These are phyloP conservation scores for Edaphochlamys debaryana DNA, from an alignment of 139 green algal genomes.

Conservation along the genomic window DNA sequence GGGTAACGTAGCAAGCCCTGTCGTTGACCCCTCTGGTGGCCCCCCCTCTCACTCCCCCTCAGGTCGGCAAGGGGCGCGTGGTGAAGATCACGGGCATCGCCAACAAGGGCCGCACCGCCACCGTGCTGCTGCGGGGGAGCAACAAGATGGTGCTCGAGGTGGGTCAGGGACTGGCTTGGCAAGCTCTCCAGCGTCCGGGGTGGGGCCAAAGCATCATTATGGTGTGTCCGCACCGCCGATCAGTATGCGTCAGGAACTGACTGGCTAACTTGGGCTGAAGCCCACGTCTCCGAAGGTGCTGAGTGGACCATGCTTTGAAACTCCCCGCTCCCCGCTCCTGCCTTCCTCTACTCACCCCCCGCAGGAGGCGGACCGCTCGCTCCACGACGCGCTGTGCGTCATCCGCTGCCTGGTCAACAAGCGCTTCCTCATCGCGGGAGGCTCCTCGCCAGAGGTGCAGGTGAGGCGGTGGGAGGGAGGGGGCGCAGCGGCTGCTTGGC, in stretches of 20 bases:
- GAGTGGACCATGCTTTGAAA: too few species aligned
- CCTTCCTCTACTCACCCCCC: too few species aligned
- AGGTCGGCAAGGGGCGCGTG: slow-evolving; percentile 75
- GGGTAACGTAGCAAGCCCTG: too few species aligned
- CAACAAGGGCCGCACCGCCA: slow-evolving; percentile 89
- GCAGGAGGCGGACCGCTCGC: slow-evolving; percentile 90
- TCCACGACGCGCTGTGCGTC: slow-evolving; percentile 95
- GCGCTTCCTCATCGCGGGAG: slow-evolving; percentile 92
- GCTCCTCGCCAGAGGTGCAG: slow-evolving; percentile 94
- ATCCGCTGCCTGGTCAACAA: slow-evolving; percentile 95
- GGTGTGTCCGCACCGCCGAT: too few species aligned
- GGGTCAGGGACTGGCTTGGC: background rate
- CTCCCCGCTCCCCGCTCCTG: too few species aligned
- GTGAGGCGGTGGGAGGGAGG: too few species aligned
- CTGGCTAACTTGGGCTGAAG: too few species aligned
- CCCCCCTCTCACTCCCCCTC: background rate
- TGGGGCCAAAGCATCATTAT: too few species aligned
- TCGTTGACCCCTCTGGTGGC: background rate
- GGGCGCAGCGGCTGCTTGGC: too few species aligned
- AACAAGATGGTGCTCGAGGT: slow-evolving; percentile 93
- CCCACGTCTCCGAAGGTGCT: too few species aligned
- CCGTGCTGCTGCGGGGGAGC: slow-evolving; percentile 93
- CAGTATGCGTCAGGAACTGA: too few species aligned
- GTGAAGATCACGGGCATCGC: slow-evolving; percentile 94
- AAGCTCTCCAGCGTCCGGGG: too few species aligned